Percentiles rank a stretch among this genome's conserved stretches.
phyloP scores from a whole-genome alignment of 2,329 filamentous ascomycete species.

The Myriangium duriaei region DNA sequence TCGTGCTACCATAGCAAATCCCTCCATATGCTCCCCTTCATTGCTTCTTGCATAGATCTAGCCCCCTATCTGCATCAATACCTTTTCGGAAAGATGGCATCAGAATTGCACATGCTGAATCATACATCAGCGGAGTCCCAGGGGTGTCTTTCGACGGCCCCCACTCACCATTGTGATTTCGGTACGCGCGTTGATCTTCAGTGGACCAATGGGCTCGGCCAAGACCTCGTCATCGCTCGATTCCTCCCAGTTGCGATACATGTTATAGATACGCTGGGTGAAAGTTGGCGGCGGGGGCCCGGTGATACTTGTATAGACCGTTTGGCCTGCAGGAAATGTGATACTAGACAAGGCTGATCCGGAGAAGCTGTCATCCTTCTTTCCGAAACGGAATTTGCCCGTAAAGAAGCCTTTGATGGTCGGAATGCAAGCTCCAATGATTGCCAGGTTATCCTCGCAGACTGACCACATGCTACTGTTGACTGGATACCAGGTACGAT shows the following conservation, averaged over 20 bases:
- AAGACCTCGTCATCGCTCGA: too few species aligned
- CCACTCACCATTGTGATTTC: not conserved
- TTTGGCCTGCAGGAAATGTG: conserved; percentile 2
- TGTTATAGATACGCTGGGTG: too few species aligned
- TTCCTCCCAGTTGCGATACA: too few species aligned
- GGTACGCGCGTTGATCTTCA: too few species aligned
- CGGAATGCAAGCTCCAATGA: conserved; percentile 18
- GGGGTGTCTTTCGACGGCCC: too few species aligned
- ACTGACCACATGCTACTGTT: conserved; percentile 18
- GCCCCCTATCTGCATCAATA: too few species aligned
- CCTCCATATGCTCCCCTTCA: not conserved
- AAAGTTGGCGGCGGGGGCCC: conserved; percentile 1
- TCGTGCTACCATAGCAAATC: conserved; percentile 4
- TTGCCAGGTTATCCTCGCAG: conserved; percentile 19
- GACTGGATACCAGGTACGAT: conserved; percentile 20
- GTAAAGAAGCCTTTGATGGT: conserved; percentile 18
- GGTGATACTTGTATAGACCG: conserved; percentile 2
- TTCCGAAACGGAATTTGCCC: conserved; percentile 15
- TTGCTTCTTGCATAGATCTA: too few species aligned
- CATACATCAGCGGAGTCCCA: too few species aligned
- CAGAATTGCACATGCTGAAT: too few species aligned
- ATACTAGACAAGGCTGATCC: conserved; percentile 1
- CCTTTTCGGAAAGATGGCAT: too few species aligned
- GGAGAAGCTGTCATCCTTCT: not conserved
- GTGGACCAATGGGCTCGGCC: too few species aligned